phyloP scores from a whole-genome alignment of 371 early-diverging fungal genomes.

The Phascolomyces articulosus region DNA sequence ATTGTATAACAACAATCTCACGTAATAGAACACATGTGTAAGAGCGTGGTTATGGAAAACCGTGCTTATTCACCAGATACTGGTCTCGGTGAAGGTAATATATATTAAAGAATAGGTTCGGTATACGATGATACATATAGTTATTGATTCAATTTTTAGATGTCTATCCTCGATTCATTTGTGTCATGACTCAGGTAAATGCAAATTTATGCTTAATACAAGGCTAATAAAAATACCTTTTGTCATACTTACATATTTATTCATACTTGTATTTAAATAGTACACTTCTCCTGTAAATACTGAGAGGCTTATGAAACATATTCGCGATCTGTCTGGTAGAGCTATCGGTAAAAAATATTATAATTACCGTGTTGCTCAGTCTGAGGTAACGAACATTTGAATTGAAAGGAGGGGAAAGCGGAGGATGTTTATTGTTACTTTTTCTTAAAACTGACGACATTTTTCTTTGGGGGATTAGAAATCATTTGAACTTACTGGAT shows the following conservation, averaged over 20 bases:
- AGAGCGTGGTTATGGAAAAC: conserved; percentile 82
- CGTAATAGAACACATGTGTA: conserved; percentile 84
- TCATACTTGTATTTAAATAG: too few species aligned
- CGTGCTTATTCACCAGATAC: conserved; percentile 6
- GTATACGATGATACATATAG: neutral
- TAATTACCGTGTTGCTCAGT: conserved; percentile 58
- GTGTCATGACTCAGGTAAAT: conserved; percentile 64
- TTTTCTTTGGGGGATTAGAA: conserved; percentile 17
- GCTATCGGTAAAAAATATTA: conserved; percentile 60
- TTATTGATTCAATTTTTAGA: conserved; percentile 11
- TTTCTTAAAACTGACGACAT: too few species aligned
- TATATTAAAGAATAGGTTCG: neutral
- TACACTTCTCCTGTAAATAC: conserved; percentile 78
- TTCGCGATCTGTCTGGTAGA: conserved; percentile 55
- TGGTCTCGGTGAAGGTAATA: conserved; percentile 3
- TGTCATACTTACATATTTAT: too few species aligned
- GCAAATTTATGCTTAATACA: too few species aligned
- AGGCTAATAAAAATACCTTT: too few species aligned
- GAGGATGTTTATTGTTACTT: too few species aligned
- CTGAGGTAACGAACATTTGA: conserved; percentile 29
- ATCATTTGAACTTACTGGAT: conserved; percentile 69
- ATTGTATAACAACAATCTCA: too few species aligned
- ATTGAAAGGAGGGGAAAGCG: too few species aligned
- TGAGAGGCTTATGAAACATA: conserved; percentile 65
- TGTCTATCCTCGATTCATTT: conserved; percentile 48